Base-by-base conservation (phyloP, 2,329 filamentous ascomycete species). In the Claviceps purpurea region DNA sequence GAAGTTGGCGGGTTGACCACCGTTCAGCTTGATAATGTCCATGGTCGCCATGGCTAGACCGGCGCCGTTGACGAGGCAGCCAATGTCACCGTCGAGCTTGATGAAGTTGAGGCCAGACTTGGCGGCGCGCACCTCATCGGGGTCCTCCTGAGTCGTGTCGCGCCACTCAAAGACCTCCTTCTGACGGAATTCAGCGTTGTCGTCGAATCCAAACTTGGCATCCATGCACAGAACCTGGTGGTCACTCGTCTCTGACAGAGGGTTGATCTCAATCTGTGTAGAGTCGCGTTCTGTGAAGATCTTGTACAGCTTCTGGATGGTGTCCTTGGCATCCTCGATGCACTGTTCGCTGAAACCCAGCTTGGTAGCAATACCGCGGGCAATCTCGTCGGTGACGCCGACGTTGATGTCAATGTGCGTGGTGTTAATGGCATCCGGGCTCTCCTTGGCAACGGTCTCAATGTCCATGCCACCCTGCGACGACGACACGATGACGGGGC, bases 21-120 rank as follows among this genome's bases (percentile, higher is more conserved):
- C 93, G 75, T 97, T 98, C 58, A 98, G 82, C 83, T 98, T 97
- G 81, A 98, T 98, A 72, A 98, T 97, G 73, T 98, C 93, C 93
- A 98, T 98, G 69, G 93, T 98, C 58, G 93, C 93, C 93, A 98
- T 98, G 73, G 93, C 93, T 60, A 98, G 86, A 76, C 93, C 93
- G 64, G 93, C 93, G 69, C 93, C 93, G 76, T 98, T 98, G 76
- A 98, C 93, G 62, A 97, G 79, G 78, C 93, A 98, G 73, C 93
- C 93, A 69, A 98, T 98, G 69, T 98, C 93, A 69, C 93, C 93
- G 68, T 97, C 93, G 56, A 98, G 85, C 82, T 98, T 98, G 81
- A 98, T 98, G 77, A 98, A 98, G 83, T 98, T 98, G 61, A 98
- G 82, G 64, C 89, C 89, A 61, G 83, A 90, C 79, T 95, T 77